Evolutionary conservation across 257 asterid species (phyloP).

Genomic region (Lithospermum erythrorhizon): DNA sequence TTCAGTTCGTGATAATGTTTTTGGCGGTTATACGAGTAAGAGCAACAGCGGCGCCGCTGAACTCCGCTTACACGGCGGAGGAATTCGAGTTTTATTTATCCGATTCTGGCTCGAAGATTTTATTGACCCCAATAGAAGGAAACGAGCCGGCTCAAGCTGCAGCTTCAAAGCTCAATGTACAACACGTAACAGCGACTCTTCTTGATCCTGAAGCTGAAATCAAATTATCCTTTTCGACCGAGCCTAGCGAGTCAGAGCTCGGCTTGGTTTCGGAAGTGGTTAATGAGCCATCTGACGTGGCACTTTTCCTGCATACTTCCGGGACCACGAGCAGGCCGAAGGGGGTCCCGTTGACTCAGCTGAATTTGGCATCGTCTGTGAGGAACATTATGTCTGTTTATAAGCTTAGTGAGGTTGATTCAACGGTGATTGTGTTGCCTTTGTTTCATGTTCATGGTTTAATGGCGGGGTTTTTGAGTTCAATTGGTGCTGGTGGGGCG

Average conservation of each 20-base stretch:
- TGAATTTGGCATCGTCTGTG: constrained; percentile 63
- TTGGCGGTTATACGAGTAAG: constrained; percentile 73
- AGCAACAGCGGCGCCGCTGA: constrained; percentile 93
- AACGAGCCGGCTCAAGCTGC: constrained; percentile 85
- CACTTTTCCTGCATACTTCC: constrained; percentile 97
- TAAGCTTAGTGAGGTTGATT: constrained; percentile 58
- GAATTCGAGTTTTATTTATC: constrained; percentile 87
- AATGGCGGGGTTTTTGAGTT: constrained; percentile 71
- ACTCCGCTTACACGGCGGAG: constrained; percentile 92
- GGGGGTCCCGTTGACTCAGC: constrained; percentile 88
- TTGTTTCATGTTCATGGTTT: constrained; percentile 95
- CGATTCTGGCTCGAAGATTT: constrained; percentile 72
- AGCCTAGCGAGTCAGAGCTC: constrained; percentile 17
- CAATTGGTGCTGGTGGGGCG: constrained; percentile 78
- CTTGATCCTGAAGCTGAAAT: constrained; percentile 38
- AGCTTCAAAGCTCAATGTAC: constrained; percentile 68
- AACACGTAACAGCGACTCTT: constrained; percentile 49
- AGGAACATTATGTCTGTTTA: constrained; percentile 64
- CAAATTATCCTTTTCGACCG: constrained; percentile 21
- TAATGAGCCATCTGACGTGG: constrained; percentile 63
- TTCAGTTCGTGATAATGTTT: constrained; percentile 78
- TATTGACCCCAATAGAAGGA: constrained; percentile 68
- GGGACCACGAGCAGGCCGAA: constrained; percentile 99
- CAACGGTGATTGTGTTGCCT: constrained; percentile 83
- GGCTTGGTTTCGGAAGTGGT: constrained; percentile 31